Evolutionary conservation across 768 basidiomycete genomes (phyloP), one percentile per base, ranked within the genome.

Genomic region (Lactarius sp.): DNA sequence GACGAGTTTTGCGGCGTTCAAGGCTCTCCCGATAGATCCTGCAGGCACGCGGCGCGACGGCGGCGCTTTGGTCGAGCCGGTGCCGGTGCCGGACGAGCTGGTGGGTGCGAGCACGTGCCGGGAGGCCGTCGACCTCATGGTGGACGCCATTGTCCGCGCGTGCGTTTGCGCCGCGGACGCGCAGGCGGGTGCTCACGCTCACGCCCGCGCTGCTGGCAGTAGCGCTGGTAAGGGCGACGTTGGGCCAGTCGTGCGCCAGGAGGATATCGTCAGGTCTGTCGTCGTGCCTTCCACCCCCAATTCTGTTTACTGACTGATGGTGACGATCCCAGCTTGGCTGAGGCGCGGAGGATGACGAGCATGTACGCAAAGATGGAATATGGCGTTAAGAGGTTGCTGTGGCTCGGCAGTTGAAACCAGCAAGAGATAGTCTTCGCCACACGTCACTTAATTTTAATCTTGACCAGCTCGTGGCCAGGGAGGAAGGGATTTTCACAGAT

Each of bases 331-430:
- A 94, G 92, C 69, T 72, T 94, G 68, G 80, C 81, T 7, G 92
- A 97, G 68, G 95, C 95, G 2, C 86, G 88, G 72, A 81, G 84
- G 59, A 86, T 87, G 78, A 97, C 92, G 3, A 90, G 86, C 65
- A 79, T 95, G 68, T 90, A 92, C 73, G 84, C 93, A 14, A 93
- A 94, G 76, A 88, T 96, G 85, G 94, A 97, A 71, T 93, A 96
- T 73, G 92, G 91, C 0, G 80, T 97, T 56, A 98, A 95, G 80
- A 79, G 93, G 67, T 76, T 96, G 71, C 75, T 96, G 63, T 96
- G 94, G 94, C 75, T 96, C 53, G 90, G 92, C 54, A 82, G 87
- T 66, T 91, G 69, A 73, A 14, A n/a, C 31, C 10, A 5, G 41
- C 18, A 47, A n/a, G 16, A 7, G 37, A 31, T 39, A 34, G 37